Evolutionary conservation across 2,329 filamentous ascomycete genomes (phyloP).

Genomic region (Cytospora piceicola): DNA sequence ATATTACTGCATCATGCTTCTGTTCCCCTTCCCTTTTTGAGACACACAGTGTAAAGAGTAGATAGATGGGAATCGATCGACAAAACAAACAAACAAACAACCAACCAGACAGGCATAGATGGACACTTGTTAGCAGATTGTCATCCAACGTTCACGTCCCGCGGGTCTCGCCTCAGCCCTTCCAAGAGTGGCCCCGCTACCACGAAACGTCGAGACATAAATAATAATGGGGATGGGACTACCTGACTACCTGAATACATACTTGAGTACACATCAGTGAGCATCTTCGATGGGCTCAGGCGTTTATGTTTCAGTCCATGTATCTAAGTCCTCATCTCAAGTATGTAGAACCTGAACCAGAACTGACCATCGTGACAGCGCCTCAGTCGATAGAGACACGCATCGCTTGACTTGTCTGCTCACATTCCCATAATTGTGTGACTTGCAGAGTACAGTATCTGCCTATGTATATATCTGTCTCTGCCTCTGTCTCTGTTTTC

Average conservation of each 20-base stretch:
- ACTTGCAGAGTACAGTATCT: background rate
- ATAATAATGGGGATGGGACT: background rate
- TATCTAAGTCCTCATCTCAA: background rate
- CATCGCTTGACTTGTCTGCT: background rate
- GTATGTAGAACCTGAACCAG: background rate
- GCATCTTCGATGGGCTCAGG: background rate
- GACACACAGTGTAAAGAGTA: background rate
- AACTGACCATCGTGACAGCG: background rate
- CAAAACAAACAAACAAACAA: background rate
- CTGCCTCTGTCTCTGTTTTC: no score
- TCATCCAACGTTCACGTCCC: background rate
- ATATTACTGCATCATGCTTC: background rate
- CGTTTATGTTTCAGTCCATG: background rate
- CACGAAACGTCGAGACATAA: background rate
- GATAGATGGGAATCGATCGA: background rate
- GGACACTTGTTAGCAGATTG: background rate
- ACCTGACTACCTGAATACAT: no score
- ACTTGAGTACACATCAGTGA: background rate
- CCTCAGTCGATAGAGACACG: background rate
- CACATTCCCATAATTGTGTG: background rate
- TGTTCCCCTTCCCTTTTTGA: constrained; percentile 7
- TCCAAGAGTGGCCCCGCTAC: background rate
- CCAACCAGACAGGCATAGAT: background rate
- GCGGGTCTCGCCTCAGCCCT: background rate
- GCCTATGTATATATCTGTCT: background rate